Conservation (phyloP, 352 stramenopile species). For the Sclerospora graminicola region DNA sequence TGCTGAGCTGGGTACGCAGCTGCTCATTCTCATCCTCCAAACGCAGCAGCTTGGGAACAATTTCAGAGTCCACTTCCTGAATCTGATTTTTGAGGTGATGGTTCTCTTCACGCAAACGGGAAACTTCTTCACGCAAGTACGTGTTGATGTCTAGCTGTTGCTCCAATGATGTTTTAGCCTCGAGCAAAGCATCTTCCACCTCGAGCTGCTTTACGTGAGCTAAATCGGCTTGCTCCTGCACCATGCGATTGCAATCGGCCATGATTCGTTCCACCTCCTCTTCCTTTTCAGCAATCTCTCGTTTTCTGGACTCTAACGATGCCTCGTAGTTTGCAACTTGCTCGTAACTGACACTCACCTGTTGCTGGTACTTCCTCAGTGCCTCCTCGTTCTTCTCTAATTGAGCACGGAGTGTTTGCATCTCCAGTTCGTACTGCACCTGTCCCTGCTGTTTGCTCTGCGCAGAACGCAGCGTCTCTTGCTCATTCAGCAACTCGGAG, state of each 20-base stretch:
- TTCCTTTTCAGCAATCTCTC: constrained; percentile 62
- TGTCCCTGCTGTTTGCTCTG: constrained; percentile 40
- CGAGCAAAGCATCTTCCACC: constrained; percentile 71
- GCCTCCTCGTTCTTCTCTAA: constrained; percentile 60
- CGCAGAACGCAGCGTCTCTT: constrained; percentile 51
- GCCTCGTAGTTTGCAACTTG: constrained; percentile 57
- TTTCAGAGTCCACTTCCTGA: constrained; percentile 74
- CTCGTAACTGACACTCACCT: constrained; percentile 51
- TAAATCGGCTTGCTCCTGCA: constrained; percentile 74
- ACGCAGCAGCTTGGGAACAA: constrained; percentile 67
- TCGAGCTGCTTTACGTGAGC: constrained; percentile 75
- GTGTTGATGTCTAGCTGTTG: constrained; percentile 81
- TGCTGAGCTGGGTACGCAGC: constrained; percentile 29
- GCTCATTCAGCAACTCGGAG: constrained; percentile 71
- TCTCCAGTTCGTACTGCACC: constrained; percentile 53
- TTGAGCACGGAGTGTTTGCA: constrained; percentile 56
- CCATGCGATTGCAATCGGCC: constrained; percentile 76
- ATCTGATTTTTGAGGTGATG: constrained; percentile 84
- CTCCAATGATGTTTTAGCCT: constrained; percentile 80
- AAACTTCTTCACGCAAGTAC: constrained; percentile 71
- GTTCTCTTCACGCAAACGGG: constrained; percentile 72
- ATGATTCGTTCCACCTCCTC: constrained; percentile 75
- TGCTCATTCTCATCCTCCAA: constrained; percentile 83
- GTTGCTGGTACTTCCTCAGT: constrained; percentile 60
- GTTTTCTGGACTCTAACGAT: constrained; percentile 50